Conservation (phyloP, 805 yeast species). For the Monosporozyma aerobia region DNA sequence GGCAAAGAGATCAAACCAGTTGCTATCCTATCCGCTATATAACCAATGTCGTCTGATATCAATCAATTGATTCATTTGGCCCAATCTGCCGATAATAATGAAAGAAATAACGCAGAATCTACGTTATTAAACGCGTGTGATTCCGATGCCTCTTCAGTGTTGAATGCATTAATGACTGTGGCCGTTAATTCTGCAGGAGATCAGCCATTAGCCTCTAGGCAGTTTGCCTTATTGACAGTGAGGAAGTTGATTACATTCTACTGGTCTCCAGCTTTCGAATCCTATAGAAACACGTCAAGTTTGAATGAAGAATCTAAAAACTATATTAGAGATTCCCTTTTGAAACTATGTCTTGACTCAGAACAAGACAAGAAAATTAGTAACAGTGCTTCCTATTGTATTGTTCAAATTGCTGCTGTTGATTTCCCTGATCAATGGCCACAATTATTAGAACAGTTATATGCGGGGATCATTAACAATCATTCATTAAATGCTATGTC, state of each 20-base stretch:
- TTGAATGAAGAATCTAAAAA: constrained; percentile 44
- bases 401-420: constrained; percentile 75
- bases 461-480: constrained; percentile 31
- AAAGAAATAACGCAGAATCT: constrained; percentile 45
- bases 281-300: constrained; percentile 56
- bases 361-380: constrained; percentile 50
- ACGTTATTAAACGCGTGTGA: constrained; percentile 36
- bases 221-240: constrained; percentile 55
- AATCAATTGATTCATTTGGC: constrained; percentile 21
- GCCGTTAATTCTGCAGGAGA: constrained; percentile 26
- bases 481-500: constrained; percentile 43
- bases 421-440: constrained; percentile 99
- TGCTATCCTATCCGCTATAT: neutral
- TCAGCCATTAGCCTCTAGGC: constrained; percentile 37
- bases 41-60: neutral
- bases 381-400: constrained; percentile 58
- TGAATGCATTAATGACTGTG: constrained; percentile 35
- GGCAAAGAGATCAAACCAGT: neutral
- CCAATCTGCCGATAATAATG: constrained; percentile 40
- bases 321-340: constrained; percentile 40
- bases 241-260: constrained; percentile 58
- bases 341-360: constrained; percentile 38
- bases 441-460: constrained; percentile 42
- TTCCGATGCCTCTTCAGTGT: constrained; percentile 41
- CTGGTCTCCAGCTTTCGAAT: constrained; percentile 81